phyloP scores from a whole-genome alignment of 2,329 filamentous ascomycete species.

The Pestalotiopsis sp. region DNA sequence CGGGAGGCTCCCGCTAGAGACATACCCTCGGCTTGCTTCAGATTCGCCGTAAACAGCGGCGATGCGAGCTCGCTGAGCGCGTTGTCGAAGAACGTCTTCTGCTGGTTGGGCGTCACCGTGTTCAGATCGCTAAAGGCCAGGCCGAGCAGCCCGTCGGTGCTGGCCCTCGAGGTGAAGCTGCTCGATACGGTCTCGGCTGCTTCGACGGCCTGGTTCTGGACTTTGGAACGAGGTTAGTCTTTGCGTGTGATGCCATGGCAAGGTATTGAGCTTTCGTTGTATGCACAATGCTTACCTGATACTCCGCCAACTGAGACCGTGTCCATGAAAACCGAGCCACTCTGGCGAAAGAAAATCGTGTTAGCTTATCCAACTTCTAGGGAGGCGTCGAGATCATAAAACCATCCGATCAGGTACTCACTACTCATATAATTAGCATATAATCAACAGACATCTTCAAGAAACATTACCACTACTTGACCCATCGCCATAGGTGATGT shows the following conservation, averaged over 20 bases:
- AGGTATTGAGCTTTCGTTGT: neutral
- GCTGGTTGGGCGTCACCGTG: constrained; percentile 40
- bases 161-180: constrained; percentile 39
- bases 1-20: constrained; percentile 25
- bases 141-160: constrained; percentile 46
- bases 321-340: constrained; percentile 47
- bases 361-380: too few species aligned
- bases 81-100: constrained; percentile 48
- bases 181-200: constrained; percentile 42
- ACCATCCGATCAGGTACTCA: too few species aligned
- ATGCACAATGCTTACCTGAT: neutral
- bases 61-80: constrained; percentile 30
- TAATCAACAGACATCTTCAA: too few species aligned
- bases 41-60: constrained; percentile 59
- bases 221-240: constrained; percentile 22
- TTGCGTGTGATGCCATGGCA: neutral
- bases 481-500: constrained; percentile 47
- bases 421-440: too few species aligned
- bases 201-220: constrained; percentile 45
- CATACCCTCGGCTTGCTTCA: constrained; percentile 33
- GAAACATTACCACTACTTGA: constrained; percentile 18
- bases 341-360: constrained; percentile 29
- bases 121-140: constrained; percentile 47
- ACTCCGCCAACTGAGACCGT: constrained; percentile 45
- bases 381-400: too few species aligned